A percentile compares a stretch with the other conserved stretches of the same genome.
phyloP scores from a whole-genome alignment of 2,329 filamentous ascomycete species.

The Pyrenophora teres region DNA sequence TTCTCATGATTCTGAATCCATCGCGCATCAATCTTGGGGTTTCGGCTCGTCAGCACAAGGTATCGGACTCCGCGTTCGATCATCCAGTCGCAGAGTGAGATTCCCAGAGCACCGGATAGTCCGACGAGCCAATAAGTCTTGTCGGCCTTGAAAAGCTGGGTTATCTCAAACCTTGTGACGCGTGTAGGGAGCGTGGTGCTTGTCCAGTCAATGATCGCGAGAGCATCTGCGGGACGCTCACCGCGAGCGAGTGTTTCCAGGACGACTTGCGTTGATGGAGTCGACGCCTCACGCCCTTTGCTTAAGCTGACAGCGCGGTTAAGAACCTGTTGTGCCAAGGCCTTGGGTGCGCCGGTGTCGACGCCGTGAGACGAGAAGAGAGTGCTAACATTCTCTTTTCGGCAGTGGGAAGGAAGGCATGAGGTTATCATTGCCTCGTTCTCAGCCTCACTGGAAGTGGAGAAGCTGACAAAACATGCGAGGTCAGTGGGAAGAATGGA shows the following conservation, averaged over 20 bases:
- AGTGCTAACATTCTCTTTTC: neutral
- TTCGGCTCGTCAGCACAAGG: constrained; percentile 20
- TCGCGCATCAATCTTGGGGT: constrained; percentile 22
- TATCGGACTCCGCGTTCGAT: constrained; percentile 17
- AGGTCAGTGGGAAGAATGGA: neutral
- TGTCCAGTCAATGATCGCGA: neutral
- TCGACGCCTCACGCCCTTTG: neutral
- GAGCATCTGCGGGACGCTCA: neutral
- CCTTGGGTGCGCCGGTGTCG: neutral
- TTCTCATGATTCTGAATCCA: constrained; percentile 3
- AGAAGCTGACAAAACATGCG: neutral
- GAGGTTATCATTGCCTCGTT: neutral
- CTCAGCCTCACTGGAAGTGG: neutral
- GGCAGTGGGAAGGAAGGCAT: neutral
- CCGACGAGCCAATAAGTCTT: constrained; percentile 30
- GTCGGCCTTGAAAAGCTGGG: constrained; percentile 3
- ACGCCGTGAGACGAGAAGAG: neutral
- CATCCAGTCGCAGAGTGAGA: constrained; percentile 24
- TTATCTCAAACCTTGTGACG: neutral
- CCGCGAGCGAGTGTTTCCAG: neutral
- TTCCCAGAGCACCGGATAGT: constrained; percentile 28
- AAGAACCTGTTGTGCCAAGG: neutral
- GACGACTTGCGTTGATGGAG: neutral
- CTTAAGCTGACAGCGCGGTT: neutral
- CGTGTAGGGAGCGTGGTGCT: neutral